Base-by-base conservation (phyloP, 2,329 filamentous ascomycete species). In the Alternaria brassicae region DNA sequence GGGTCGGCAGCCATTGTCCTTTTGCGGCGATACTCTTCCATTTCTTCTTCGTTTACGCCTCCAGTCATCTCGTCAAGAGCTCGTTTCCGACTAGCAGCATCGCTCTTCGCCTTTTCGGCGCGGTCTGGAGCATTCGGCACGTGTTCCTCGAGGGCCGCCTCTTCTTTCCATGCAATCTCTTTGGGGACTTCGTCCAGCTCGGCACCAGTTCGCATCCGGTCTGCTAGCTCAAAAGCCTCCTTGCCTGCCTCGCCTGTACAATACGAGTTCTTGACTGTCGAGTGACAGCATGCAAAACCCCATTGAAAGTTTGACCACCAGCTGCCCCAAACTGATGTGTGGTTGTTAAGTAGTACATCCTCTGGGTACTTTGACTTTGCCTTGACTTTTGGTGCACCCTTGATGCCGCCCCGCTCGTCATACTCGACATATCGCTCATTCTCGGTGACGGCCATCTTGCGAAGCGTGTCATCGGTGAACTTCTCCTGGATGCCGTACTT, bases 241-340 rank as follows among this genome's bases (percentile, higher is more conserved):
- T 88, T 96, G 34, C 95, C 95, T 58, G 91, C 91, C 61, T 95
- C 92, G 25, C 95, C 95, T 0, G 94, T 98, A 78, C 95, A 99
- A 73, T 98, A 99, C 72, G 93, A 97, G 79, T 99, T 98, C 80
- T 96, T 97, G 63, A 96, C 87, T 21, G 88, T 89, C 0, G 93
- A 97, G 76, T 96, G 93, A 81, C 95, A 99, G 78, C 95, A 99
- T 21, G 91, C 86, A 78, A 97, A 99, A 1, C 95, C 95, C 95
- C 95, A 99, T 78, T 90, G 86, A 80, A 97, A 98, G 73, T 92
- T 89, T 53, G 88, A 87, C 95, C 95, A 99, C 95, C 95, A 99
- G 72, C 93, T 97, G 48, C 95, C 95, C 91, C 93, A 99, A 3
- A 97, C 89, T 0, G 90, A 89, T 3, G 88, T 92, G 79, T 99